Conservation (phyloP, 2,329 filamentous ascomycete genomes). For the Chlorencoelia australis region DNA sequence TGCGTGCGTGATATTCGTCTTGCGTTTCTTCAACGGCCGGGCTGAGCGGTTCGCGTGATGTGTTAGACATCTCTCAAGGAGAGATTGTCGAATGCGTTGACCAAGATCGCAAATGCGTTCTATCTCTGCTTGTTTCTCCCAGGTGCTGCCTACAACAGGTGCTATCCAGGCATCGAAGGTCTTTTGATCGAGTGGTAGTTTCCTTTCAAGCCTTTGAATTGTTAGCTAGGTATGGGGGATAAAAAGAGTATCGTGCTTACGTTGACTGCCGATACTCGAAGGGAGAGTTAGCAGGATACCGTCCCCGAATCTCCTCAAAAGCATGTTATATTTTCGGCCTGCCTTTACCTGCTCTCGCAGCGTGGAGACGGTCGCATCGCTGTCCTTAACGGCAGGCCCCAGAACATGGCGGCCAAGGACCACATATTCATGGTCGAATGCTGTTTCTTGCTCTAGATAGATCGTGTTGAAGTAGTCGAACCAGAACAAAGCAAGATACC, state of each 20-base stretch:
- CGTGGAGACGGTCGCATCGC: conserved; percentile 6
- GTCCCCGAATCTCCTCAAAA: conserved; percentile 7
- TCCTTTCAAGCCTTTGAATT: conserved; percentile 6
- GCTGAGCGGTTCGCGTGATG: conserved; percentile 3
- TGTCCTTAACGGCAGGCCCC: conserved; percentile 3
- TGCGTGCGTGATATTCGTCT: conserved; percentile 4
- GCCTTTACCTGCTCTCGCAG: conserved; percentile 9
- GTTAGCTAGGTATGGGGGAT: conserved; percentile 5
- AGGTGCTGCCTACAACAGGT: conserved; percentile 6
- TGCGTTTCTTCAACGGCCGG: conserved; percentile 4
- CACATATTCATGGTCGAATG: conserved; percentile 10
- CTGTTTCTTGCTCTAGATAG: conserved; percentile 8
- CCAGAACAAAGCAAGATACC: conserved; percentile 10
- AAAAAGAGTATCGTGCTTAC: conserved; percentile 9
- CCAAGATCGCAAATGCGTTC: conserved; percentile 3
- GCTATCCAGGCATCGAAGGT: conserved; percentile 6
- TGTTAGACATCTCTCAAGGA: conserved; percentile 6
- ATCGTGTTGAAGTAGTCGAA: conserved; percentile 9
- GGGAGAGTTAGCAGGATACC: conserved; percentile 12
- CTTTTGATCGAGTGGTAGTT: conserved; percentile 8
- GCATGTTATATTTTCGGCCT: conserved; percentile 9
- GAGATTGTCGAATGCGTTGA: conserved; percentile 7
- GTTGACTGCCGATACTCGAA: conserved; percentile 9
- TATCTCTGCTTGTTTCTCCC: conserved; percentile 8
- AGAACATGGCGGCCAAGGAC: conserved; percentile 5